A percentile compares a stretch with the other conserved stretches of the same genome.
phyloP scores from a whole-genome alignment of 805 yeast species.

The Candida suzukii region DNA sequence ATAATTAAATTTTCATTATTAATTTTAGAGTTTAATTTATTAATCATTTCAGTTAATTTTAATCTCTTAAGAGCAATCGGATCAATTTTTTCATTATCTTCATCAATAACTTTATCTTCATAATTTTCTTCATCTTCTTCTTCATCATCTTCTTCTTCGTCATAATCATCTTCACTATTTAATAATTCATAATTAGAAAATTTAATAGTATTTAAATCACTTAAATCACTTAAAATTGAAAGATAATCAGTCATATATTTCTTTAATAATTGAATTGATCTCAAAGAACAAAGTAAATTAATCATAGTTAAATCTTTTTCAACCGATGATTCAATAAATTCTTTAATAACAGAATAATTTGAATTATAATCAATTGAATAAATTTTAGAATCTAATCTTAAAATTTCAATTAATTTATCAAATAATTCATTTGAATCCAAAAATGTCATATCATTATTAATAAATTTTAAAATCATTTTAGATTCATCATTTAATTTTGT shows the following conservation, averaged over 20 bases:
- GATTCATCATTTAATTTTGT: slow-evolving; percentile 9
- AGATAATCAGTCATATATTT: slow-evolving; percentile 14
- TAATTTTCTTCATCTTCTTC: slow-evolving; percentile 5
- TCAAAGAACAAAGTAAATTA: slow-evolving; percentile 17
- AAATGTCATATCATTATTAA: slow-evolving; percentile 15
- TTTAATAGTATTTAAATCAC: not conserved
- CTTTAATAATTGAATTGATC: slow-evolving; percentile 15
- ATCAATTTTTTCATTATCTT: slow-evolving; percentile 2
- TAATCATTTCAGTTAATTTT: slow-evolving; percentile 5
- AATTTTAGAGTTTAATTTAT: slow-evolving; percentile 7
- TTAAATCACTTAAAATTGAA: slow-evolving; percentile 6
- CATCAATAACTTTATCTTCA: not conserved
- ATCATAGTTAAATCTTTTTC: slow-evolving; percentile 16
- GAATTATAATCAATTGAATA: slow-evolving; percentile 3
- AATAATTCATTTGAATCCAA: slow-evolving; percentile 14
- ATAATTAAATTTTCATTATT: slow-evolving; percentile 9
- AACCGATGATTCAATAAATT: slow-evolving; percentile 17
- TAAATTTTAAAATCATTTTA: slow-evolving; percentile 10
- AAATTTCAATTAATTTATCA: slow-evolving; percentile 15
- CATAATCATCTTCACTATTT: not conserved
- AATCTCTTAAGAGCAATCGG: no score
- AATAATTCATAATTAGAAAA: no score
- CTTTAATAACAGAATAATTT: slow-evolving; percentile 14
- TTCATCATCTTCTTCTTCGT: slow-evolving; percentile 3
- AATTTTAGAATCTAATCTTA: slow-evolving; percentile 5